phyloP scores from a whole-genome alignment of 257 asterid genomes.

The Vinca minor region DNA sequence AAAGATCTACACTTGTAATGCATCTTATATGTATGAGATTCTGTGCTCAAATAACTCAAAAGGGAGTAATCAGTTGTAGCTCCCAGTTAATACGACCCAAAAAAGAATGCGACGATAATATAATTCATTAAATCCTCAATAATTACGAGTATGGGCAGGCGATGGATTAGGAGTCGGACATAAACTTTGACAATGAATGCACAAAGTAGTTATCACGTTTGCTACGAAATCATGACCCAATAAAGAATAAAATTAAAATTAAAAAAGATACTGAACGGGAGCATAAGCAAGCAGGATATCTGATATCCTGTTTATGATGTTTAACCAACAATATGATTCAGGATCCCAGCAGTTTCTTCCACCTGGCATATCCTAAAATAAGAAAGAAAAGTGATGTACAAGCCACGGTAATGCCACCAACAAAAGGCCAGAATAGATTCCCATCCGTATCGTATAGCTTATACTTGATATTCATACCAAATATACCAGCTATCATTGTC shows the following conservation, averaged over 20 bases:
- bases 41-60: not conserved
- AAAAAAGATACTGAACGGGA: not conserved
- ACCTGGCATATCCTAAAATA: slow-evolving; percentile 63
- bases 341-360: slow-evolving; percentile 86
- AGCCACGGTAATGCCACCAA: slow-evolving; percentile 33
- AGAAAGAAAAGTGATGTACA: slow-evolving; percentile 45
- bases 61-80: slow-evolving; percentile 10
- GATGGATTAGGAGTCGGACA: too few species aligned
- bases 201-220: too few species aligned
- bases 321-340: slow-evolving; percentile 21
- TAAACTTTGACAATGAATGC: too few species aligned
- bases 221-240: too few species aligned
- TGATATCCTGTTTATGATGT: not conserved
- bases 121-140: too few species aligned
- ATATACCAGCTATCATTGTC: slow-evolving; percentile 52
- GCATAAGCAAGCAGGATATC: not conserved
- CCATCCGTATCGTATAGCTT: slow-evolving; percentile 19
- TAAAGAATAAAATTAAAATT: not conserved
- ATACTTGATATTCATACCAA: slow-evolving; percentile 83
- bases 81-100: slow-evolving; percentile 11
- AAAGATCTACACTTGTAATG: not conserved
- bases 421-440: slow-evolving; percentile 36
- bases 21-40: not conserved
- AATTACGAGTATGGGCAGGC: too few species aligned
- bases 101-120: too few species aligned